Base-by-base conservation (phyloP, 1,284 basidiomycete genomes). In the Pseudozyma thailandica region DNA sequence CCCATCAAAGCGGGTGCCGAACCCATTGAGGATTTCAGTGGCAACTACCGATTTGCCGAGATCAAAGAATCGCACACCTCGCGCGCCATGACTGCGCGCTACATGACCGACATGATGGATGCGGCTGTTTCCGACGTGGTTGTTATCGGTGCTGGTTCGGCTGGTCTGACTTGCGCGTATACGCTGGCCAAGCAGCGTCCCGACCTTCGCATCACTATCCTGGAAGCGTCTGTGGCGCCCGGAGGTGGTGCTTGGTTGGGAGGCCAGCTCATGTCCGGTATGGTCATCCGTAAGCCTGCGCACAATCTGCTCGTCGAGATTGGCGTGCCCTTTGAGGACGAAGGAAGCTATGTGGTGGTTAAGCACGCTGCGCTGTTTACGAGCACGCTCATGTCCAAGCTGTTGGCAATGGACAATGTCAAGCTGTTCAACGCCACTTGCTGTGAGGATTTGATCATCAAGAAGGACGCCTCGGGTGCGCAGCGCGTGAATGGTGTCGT, bases 141-240 rank as follows among this genome's bases (percentile, higher is more conserved):
- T 47, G 89, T 92, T 75, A 86, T 92, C 69, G 91, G 91, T 15
- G 90, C 90, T 6, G 91, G 92, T 38, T 90, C 89, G 57, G 90
- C 91, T 16, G 91, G 91, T 27, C 85, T 92, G 42, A 90, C 89
- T 9, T 91, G 90, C 76, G 91, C 91, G 21, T 92, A 91, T 84
- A 87, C 66, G 1, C 63, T 81, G 4, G 79, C 88, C 62, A 87
- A 92, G 48, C 89, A 87, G 15, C 88, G 90, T 13, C 91, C 91
- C 13, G 90, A 92, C 84, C 84, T 92, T 58, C 90, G 89, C 73
- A 86, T 92, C 75, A 92, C 92, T 23, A 91, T 93, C 79, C 85
- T 92, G 71, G 91, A 93, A 84, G 91, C 91, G 10, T 89, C 87
- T 70, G 91, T 92, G 23, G 89, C 91, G 1, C 91, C 92, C n/a